A percentile compares a stretch with the other conserved stretches of the same genome.
These are phyloP conservation scores for Lecanosticta acicola DNA, from an alignment of 2,329 filamentous ascomycete species.

Conservation along the genomic window DNA sequence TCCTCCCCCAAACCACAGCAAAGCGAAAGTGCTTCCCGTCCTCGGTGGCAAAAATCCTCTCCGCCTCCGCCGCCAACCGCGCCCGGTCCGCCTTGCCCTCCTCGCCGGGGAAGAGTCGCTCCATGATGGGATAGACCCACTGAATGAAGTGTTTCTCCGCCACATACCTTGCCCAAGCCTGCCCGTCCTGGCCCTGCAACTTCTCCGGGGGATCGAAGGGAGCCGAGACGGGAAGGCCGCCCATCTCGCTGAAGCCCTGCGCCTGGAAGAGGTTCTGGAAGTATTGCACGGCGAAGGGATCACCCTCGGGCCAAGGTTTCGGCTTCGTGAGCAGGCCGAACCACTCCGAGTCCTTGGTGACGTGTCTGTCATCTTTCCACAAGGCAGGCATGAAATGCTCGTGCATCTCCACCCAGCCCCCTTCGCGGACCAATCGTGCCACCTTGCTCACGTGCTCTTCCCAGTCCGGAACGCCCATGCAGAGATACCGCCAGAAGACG, in stretches of 20 bases:
- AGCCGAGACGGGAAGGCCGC: neutral
- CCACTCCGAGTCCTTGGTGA: neutral
- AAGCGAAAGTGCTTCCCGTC: neutral
- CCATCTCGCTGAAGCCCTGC: neutral
- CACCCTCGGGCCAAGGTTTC: neutral
- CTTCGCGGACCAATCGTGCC: slow-evolving; percentile 2
- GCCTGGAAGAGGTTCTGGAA: neutral
- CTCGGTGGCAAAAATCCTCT: neutral
- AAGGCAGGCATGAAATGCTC: neutral
- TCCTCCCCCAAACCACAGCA: neutral
- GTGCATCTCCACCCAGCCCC: slow-evolving; percentile 11
- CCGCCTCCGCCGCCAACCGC: neutral
- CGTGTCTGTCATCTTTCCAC: neutral
- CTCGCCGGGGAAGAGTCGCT: neutral
- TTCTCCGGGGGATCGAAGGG: neutral
- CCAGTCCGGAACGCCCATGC: slow-evolving; percentile 10
- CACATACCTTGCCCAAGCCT: neutral
- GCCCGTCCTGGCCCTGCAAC: neutral
- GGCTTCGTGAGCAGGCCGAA: neutral
- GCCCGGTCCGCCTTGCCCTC: neutral
- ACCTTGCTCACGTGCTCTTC: slow-evolving; percentile 3
- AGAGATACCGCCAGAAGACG: slow-evolving; percentile 10
- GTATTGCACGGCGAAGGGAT: neutral
- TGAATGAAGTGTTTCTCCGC: neutral
- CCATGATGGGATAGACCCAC: neutral